Conservation (phyloP, 441 rosid genomes). For the Gossypium trilobum region DNA sequence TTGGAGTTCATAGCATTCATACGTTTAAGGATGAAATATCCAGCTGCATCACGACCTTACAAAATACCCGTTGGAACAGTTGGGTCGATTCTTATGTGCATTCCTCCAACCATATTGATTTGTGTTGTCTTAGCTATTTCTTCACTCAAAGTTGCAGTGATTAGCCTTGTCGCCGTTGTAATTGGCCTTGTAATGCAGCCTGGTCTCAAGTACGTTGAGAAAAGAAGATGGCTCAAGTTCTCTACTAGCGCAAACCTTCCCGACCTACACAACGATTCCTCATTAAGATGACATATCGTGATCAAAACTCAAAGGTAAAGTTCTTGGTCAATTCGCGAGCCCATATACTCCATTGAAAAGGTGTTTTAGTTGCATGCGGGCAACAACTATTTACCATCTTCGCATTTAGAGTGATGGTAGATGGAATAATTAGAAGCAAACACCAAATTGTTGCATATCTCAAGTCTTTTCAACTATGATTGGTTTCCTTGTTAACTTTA, state of each 20-base stretch:
- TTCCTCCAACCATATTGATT: conserved; percentile 9
- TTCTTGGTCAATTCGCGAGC: not conserved
- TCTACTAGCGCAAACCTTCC: not conserved
- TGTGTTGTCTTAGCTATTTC: conserved; percentile 9
- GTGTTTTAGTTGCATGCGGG: not conserved
- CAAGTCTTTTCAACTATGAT: not conserved
- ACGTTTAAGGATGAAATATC: not conserved
- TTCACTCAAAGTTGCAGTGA: not conserved
- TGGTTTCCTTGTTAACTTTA: not conserved
- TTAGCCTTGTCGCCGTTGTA: not conserved
- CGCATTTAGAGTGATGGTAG: not conserved
- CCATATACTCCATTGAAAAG: not conserved
- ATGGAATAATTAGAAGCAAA: not conserved
- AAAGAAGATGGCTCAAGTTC: conserved; percentile 10
- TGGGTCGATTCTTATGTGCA: conserved; percentile 5
- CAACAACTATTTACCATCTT: not conserved
- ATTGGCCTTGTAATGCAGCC: conserved; percentile 4
- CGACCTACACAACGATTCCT: not conserved
- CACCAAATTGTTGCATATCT: not conserved
- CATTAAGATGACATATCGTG: not conserved
- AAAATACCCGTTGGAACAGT: not conserved
- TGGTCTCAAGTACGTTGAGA: conserved; percentile 9
- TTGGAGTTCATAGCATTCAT: conserved; percentile 5
- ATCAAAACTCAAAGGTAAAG: not conserved
- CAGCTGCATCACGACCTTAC: conserved; percentile 1